These are phyloP conservation scores for Tetragonia tetragonoides DNA, from an alignment of 148 eudicot species.

Conservation along the genomic window DNA sequence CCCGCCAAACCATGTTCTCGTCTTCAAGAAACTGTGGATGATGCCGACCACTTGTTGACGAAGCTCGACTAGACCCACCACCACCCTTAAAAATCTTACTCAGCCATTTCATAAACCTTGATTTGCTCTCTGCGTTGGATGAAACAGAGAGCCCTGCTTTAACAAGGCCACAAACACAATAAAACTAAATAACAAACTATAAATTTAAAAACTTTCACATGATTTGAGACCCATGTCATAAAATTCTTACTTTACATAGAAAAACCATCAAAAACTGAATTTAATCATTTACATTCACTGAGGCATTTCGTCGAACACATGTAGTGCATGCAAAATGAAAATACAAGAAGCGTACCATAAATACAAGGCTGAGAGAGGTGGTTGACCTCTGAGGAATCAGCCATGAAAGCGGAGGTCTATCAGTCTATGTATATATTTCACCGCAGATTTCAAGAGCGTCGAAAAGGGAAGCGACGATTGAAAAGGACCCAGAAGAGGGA, in stretches of 20 bases:
- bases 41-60: conserved; percentile 35
- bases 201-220: neutral
- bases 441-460: conserved; percentile 30
- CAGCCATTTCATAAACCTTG: conserved; percentile 84
- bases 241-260: neutral
- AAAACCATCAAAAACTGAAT: conserved; percentile 5
- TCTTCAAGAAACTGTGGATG: conserved; percentile 72
- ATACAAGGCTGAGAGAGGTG: conserved; percentile 69
- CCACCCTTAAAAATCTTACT: conserved; percentile 69
- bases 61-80: conserved; percentile 46
- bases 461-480: conserved; percentile 40
- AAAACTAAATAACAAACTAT: neutral
- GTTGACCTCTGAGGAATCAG: conserved; percentile 54
- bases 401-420: conserved; percentile 48
- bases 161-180: conserved; percentile 3
- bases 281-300: conserved; percentile 1
- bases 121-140: conserved; percentile 60
- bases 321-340: neutral
- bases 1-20: conserved; percentile 66
- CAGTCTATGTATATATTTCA: conserved; percentile 2
- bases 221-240: neutral
- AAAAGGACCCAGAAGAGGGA: conserved; percentile 56
- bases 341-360: conserved; percentile 38
- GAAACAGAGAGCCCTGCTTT: conserved; percentile 52
- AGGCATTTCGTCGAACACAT: conserved; percentile 36